Conservation (phyloP, 805 yeast species). For the Zygosaccharomyces gambellarensis region DNA sequence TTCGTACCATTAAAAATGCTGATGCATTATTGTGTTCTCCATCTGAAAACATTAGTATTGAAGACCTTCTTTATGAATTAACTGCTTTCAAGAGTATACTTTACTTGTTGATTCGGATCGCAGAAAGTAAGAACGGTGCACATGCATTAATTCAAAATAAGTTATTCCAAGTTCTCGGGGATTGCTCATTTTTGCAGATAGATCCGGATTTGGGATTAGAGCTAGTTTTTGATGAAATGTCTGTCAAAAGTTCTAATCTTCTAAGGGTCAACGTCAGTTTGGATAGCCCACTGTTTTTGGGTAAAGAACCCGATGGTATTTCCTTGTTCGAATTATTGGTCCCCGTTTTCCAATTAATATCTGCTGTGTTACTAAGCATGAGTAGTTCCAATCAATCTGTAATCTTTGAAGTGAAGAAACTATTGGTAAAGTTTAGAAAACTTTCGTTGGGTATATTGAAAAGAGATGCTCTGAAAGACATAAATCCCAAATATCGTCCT, state of each 20-base stretch:
- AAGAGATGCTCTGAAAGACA: constrained; percentile 43
- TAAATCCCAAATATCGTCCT: constrained; percentile 25
- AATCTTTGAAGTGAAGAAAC: constrained; percentile 45
- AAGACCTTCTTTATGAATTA: constrained; percentile 61
- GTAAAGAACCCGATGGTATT: constrained; percentile 32
- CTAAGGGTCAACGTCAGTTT: constrained; percentile 45
- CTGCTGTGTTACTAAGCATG: constrained; percentile 64
- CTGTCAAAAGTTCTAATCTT: constrained; percentile 29
- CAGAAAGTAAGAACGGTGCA: constrained; percentile 75
- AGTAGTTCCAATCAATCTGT: constrained; percentile 70
- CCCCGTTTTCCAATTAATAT: constrained; percentile 68
- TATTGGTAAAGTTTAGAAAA: constrained; percentile 49
- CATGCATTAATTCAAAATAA: constrained; percentile 69
- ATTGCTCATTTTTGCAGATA: constrained; percentile 51
- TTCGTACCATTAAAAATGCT: constrained; percentile 61
- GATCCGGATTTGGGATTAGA: constrained; percentile 80
- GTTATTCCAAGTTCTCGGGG: constrained; percentile 55
- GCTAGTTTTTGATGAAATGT: constrained; percentile 40
- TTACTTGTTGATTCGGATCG: constrained; percentile 65
- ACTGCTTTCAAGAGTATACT: constrained; percentile 72
- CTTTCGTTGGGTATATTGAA: constrained; percentile 60
- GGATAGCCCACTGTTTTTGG: constrained; percentile 45
- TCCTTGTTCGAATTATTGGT: constrained; percentile 64
- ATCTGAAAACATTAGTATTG: constrained; percentile 41
- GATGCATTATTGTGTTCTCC: constrained; percentile 53